Base-by-base conservation (phyloP, 2,329 filamentous ascomycete species). In the Hymenoscyphus repandus region DNA sequence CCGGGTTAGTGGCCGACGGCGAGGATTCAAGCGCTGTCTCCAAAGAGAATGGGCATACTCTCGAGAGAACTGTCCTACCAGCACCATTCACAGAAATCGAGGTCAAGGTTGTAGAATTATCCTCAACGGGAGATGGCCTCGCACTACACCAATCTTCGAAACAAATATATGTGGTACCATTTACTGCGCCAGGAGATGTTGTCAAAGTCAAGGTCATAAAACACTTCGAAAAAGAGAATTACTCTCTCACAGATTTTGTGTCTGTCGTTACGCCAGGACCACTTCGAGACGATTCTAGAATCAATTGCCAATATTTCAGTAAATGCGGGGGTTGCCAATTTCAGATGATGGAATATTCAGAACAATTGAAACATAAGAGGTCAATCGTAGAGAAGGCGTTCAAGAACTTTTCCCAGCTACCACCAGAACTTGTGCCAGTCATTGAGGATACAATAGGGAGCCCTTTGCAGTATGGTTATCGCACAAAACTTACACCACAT, bases 401-500 rank as follows among this genome's bases (percentile, higher is more conserved):
- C 73, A 78, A 75, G 55, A 92, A 96, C 73, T 99, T 97, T 71
- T 95, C 91, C 12, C 82, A 89, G 54, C 76, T 99, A 6, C 77
- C 86, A 0, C 80, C 86, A 0, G 83, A 87, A 52, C 74, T 87
- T 17, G 75, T 97, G 1, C 93, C 93, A 1, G 65, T 78, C 2
- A 79, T 97, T 50, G 79, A 77, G 45, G 87, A 95, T 58, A 99
- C 93, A 7, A 90, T 96, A 62, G 88, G 87, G 43, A 95, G 89
- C 38, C 93, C 93, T 2, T 70, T 96, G 55, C 85, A 95, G 70
- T 97, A 95, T 69, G 88, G 86, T 50, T 99, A 99, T 74, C 83
- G 93, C 48, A 99, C 93, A 17, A 99, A 99, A 72, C 78, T 99
- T 58, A 99, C 93, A 15, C 93, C 93, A 27, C 93, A 99, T 70